Evolutionary conservation across 257 asterid genomes (phyloP).

Genomic region (Jacaranda mimosifolia): DNA sequence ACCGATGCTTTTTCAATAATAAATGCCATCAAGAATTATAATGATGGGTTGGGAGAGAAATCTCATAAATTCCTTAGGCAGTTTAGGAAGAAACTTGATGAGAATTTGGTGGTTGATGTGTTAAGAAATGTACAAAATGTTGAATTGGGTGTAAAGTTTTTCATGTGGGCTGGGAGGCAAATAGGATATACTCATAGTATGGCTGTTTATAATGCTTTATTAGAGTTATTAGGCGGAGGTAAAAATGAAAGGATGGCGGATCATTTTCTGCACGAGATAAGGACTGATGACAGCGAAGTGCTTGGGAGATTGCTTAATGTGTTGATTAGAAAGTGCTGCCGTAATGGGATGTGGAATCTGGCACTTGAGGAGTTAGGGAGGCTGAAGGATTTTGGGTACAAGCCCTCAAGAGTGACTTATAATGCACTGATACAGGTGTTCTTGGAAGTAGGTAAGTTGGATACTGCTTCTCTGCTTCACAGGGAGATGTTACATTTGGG

Average conservation of each 20-base stretch:
- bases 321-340: conserved; percentile 77
- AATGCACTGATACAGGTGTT: conserved; percentile 75
- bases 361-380: conserved; percentile 91
- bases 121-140: conserved; percentile 60
- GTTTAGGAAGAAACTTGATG: conserved; percentile 75
- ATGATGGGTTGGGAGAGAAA: conserved; percentile 75
- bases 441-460: conserved; percentile 76
- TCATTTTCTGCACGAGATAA: conserved; percentile 58
- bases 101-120: conserved; percentile 73
- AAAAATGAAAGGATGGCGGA: conserved; percentile 51
- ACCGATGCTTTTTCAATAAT: conserved; percentile 59
- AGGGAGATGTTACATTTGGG: conserved; percentile 78
- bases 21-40: conserved; percentile 45
- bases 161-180: conserved; percentile 97
- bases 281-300: conserved; percentile 70
- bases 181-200: conserved; percentile 80
- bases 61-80: conserved; percentile 78
- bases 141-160: conserved; percentile 83
- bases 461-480: conserved; percentile 73
- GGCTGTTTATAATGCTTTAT: conserved; percentile 71
- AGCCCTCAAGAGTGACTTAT: conserved; percentile 75
- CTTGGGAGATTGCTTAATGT: conserved; percentile 84
- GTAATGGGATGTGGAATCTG: conserved; percentile 82
- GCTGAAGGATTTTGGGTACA: conserved; percentile 84
- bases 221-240: conserved; percentile 62